A percentile compares a stretch with the other conserved stretches of the same genome.
Evolutionary conservation across 352 stramenopile species (phyloP).

Genomic region (Pythium vanterpoolii): DNA sequence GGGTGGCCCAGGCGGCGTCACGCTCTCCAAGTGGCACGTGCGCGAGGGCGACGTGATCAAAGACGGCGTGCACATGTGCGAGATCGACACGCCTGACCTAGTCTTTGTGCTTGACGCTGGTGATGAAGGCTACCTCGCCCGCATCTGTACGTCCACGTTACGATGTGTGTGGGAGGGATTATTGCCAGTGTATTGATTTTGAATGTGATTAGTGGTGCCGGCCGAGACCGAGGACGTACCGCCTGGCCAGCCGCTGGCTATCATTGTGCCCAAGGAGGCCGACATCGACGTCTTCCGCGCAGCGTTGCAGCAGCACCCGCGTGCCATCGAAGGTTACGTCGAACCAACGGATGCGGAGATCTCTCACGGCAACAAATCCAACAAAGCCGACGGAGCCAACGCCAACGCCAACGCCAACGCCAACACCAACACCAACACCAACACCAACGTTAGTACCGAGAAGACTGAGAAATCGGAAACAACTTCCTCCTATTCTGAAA

Average conservation of each 20-base stretch:
- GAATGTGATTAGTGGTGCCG: conserved; percentile 48
- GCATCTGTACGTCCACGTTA: conserved; percentile 44
- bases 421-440: background rate
- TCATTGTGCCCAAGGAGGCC: conserved; percentile 65
- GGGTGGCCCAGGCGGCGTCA: conserved; percentile 44
- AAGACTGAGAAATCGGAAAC: background rate
- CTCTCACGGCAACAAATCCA: background rate
- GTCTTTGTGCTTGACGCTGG: conserved; percentile 75
- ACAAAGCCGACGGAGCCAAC: background rate
- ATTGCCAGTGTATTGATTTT: background rate
- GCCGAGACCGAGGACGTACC: conserved; percentile 51
- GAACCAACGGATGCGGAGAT: conserved; percentile 14
- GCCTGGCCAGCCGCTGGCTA: conserved; percentile 64
- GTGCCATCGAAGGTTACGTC: conserved; percentile 56
- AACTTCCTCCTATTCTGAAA: background rate
- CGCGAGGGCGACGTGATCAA: conserved; percentile 55
- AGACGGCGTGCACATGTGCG: conserved; percentile 74
- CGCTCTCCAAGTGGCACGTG: conserved; percentile 77
- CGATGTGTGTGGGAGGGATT: background rate
- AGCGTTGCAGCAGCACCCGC: conserved; percentile 49
- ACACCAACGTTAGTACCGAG: background rate
- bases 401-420: background rate
- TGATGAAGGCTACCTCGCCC: conserved; percentile 77
- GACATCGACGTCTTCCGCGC: conserved; percentile 65
- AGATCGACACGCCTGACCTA: conserved; percentile 87